Conservation (phyloP, 768 basidiomycete genomes). For the Pleurotus citrinopileatus region DNA sequence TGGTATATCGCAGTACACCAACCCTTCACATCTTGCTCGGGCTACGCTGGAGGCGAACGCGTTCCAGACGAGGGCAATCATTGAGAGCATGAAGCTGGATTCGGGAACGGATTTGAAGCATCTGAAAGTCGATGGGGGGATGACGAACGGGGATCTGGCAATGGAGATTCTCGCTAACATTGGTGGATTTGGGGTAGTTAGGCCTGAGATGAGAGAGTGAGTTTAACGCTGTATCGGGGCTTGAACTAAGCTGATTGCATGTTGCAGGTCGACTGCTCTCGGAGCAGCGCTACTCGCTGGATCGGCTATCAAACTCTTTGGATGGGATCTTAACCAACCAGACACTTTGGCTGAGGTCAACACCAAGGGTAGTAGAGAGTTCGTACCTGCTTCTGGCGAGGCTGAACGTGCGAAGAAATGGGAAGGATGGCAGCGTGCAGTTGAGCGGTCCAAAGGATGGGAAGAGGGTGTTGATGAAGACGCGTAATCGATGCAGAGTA, state of each 20-base stretch:
- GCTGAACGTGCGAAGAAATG: constrained; percentile 62
- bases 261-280: constrained; percentile 84
- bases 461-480: constrained; percentile 45
- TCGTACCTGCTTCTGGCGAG: constrained; percentile 54
- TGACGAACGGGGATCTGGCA: constrained; percentile 90
- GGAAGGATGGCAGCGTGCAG: constrained; percentile 85
- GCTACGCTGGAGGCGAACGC: constrained; percentile 96
- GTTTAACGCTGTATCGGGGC: constrained; percentile 27
- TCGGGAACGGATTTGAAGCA: constrained; percentile 75
- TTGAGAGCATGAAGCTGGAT: constrained; percentile 94
- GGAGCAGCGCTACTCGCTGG: constrained; percentile 95
- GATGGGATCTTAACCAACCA: constrained; percentile 86
- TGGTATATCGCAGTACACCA: constrained; percentile 85
- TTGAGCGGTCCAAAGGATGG: constrained; percentile 84
- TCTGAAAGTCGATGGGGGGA: constrained; percentile 97
- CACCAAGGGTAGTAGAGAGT: constrained; percentile 73
- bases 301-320: constrained; percentile 81
- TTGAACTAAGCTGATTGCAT: too few relatives aligned
- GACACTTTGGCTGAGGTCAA: constrained; percentile 86
- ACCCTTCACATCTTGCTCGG: constrained; percentile 88
- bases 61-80: constrained; percentile 92
- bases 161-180: constrained; percentile 87
- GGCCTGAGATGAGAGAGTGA: constrained; percentile 96
- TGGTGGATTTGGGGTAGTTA: constrained; percentile 87
- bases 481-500: background rate